Conservation (phyloP, 345 rosid genomes). For the Eucalyptus cloeziana region DNA sequence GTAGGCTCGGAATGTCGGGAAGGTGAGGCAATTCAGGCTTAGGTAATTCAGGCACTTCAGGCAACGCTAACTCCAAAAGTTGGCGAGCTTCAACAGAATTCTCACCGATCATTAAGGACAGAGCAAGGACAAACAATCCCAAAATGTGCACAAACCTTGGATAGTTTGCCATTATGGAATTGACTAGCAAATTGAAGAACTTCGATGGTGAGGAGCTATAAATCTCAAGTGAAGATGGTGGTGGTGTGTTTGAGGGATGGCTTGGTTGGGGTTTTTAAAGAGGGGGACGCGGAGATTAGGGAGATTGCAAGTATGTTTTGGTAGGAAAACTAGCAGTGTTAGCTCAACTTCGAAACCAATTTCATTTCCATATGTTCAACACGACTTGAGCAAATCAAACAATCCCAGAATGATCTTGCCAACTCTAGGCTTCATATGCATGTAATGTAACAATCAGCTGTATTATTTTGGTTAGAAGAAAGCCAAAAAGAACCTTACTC, state of each 20-base stretch:
- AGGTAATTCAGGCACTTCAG: not conserved
- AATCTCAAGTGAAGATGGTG: not conserved
- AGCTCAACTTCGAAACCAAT: not conserved
- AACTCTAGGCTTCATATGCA: not conserved
- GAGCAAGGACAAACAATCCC: not conserved
- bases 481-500: too few relatives aligned
- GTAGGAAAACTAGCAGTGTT: not conserved
- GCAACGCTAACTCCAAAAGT: not conserved
- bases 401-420: not conserved
- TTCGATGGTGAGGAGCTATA: not conserved
- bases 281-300: not conserved
- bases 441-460: not conserved
- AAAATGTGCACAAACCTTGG: not conserved
- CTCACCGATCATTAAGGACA: not conserved
- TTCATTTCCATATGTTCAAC: not conserved
- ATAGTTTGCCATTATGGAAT: not conserved
- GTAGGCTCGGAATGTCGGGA: too few relatives aligned
- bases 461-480: not conserved
- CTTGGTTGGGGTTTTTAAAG: not conserved
- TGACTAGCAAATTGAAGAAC: not conserved
- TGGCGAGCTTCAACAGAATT: not conserved
- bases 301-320: not conserved
- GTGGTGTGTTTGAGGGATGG: not conserved
- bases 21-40: not conserved
- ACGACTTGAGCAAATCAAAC: not conserved